Evolutionary conservation across 148 eudicot genomes (phyloP).

Genomic region (Rhododendron griersonianum): DNA sequence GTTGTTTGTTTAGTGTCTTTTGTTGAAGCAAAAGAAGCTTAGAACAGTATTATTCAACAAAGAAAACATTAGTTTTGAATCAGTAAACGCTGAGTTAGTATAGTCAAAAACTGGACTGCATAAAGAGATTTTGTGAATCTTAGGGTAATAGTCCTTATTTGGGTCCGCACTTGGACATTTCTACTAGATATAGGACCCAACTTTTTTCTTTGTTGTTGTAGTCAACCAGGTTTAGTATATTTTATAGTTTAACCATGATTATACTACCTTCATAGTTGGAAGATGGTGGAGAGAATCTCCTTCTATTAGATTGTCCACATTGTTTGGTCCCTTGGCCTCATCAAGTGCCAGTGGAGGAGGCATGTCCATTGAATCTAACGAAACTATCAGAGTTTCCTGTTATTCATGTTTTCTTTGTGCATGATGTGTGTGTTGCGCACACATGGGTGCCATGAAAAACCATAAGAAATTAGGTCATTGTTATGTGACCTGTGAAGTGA

Average conservation of each 20-base stretch:
- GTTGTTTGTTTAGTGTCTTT: constrained; percentile 17
- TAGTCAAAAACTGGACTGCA: constrained; percentile 1
- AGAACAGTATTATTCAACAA: neutral
- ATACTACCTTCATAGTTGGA: neutral
- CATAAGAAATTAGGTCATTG: neutral
- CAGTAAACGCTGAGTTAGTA: neutral
- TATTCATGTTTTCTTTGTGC: neutral
- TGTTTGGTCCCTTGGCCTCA: constrained; percentile 9
- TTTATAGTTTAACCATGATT: constrained; percentile 5
- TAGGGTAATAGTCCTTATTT: constrained; percentile 7
- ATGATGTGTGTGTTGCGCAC: neutral
- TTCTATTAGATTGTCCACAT: constrained; percentile 7
- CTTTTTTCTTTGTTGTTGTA: neutral
- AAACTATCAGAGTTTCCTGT: neutral
- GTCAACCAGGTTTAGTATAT: constrained; percentile 12
- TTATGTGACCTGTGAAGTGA: neutral
- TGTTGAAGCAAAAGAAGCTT: constrained; percentile 8
- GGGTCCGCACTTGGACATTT: constrained; percentile 6
- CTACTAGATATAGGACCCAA: constrained; percentile 8
- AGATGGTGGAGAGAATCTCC: constrained; percentile 8
- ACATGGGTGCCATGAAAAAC: neutral
- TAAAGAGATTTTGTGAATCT: constrained; percentile 29
- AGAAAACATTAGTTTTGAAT: neutral
- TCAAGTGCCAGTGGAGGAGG: constrained; percentile 14
- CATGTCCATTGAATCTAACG: constrained; percentile 1